Evolutionary conservation across 345 rosid genomes (phyloP).

Genomic region (Aquilaria yunnanensis): DNA sequence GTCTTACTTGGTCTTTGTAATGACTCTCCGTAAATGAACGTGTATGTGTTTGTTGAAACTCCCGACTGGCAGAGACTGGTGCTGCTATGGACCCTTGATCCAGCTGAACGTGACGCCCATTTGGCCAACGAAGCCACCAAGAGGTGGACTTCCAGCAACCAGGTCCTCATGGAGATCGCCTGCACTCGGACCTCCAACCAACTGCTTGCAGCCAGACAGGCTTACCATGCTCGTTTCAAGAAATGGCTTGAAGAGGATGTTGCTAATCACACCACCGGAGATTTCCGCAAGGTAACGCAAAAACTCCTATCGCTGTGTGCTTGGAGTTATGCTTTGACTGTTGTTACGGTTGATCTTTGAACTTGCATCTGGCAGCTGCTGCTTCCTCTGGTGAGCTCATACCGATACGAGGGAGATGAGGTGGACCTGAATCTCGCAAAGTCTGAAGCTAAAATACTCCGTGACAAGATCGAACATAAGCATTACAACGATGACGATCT

Average conservation of each 20-base stretch:
- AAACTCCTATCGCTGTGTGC: not conserved
- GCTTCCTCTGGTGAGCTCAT: conserved; percentile 58
- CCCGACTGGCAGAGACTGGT: conserved; percentile 34
- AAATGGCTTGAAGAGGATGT: conserved; percentile 84
- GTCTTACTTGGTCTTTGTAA: not conserved
- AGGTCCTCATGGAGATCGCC: conserved; percentile 73
- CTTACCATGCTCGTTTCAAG: conserved; percentile 67
- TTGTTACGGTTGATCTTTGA: not conserved
- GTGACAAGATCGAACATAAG: conserved; percentile 61
- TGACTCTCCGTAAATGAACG: no score
- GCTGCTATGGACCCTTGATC: conserved; percentile 56
- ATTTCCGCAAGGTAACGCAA: conserved; percentile 62
- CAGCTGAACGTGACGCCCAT: conserved; percentile 61
- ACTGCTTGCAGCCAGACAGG: conserved; percentile 53
- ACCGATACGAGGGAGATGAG: conserved; percentile 70
- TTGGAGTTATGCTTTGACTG: not conserved
- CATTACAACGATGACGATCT: conserved; percentile 54
- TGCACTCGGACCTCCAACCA: conserved; percentile 65
- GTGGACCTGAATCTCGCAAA: conserved; percentile 69
- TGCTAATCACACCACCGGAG: conserved; percentile 56
- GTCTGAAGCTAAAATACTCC: conserved; percentile 59
- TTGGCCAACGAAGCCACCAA: conserved; percentile 72
- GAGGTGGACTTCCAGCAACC: conserved; percentile 77
- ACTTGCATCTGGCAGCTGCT: conserved; percentile 37
- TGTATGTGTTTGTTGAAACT: not conserved